Evolutionary conservation across 73 alveolate genomes (phyloP).

Genomic region (Symbiodinium pilosum): DNA sequence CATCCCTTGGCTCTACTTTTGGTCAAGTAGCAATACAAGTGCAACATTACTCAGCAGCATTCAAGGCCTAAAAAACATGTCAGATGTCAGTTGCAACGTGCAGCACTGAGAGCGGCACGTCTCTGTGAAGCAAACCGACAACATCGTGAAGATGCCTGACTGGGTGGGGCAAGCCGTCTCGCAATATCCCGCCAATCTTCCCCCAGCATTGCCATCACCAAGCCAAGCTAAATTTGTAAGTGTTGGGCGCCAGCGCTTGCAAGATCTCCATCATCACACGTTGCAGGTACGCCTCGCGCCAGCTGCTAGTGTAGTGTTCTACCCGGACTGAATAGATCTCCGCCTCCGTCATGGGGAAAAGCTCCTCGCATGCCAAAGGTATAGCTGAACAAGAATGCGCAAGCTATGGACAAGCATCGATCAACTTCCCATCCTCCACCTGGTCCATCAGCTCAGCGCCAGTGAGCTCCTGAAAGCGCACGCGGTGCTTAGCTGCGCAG

Average conservation of each 20-base stretch:
- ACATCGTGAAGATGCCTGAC: constrained; percentile 47
- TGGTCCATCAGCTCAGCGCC: constrained; percentile 93
- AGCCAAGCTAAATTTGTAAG: background rate
- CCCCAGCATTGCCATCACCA: background rate
- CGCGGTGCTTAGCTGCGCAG: too few species aligned
- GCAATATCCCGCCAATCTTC: too few species aligned
- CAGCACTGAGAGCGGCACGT: background rate
- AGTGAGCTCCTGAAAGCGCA: background rate
- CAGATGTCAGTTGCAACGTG: too few species aligned
- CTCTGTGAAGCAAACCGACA: constrained; percentile 49
- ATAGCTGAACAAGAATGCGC: background rate
- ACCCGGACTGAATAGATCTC: background rate
- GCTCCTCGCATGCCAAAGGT: too few species aligned
- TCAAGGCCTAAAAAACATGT: too few species aligned
- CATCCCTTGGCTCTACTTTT: too few species aligned
- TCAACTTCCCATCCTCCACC: constrained; percentile 19
- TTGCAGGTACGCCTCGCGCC: constrained; percentile 61
- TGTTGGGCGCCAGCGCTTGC: constrained; percentile 13
- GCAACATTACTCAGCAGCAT: too few species aligned
- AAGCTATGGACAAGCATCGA: background rate
- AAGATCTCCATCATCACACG: constrained; percentile 33
- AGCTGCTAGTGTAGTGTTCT: background rate
- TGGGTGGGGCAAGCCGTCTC: background rate
- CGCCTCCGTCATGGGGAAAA: constrained; percentile 69
- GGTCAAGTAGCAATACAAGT: too few species aligned